Base-by-base conservation (phyloP, 2,329 filamentous ascomycete genomes). In the Lachnellula hyalina region DNA sequence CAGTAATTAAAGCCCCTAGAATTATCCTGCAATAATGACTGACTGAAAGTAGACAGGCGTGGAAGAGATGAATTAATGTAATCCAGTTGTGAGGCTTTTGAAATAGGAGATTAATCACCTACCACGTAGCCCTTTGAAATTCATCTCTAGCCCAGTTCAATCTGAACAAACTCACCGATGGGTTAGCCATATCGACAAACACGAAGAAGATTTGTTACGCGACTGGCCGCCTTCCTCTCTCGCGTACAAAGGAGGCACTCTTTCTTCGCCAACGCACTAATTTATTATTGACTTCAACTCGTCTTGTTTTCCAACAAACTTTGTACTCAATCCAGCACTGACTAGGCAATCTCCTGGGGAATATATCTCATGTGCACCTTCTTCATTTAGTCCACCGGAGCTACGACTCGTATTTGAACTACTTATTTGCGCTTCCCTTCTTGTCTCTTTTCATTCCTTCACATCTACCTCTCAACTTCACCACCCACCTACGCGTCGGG, bases 351-450 rank as follows among this genome's bases (percentile, higher is more conserved):
- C 49, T 35, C 50, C 49, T 47, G 51, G 52, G 53, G 53, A 51
- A 55, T 36, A 52, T 54, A 48, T 38, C 35, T 53, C 40, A 17
- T 38, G 46, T 53, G 64, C 61, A 53, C 66, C 62, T 69, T 68
- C 67, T 62, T 47, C 51, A 66, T 68, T 44, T 65, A 63, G 21
- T 14, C 57, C 3, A 56, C 48, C 45, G 53, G 62, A 67, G 64
- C 67, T 66, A 68, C 65, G 63, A 63, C 64, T 66, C 62, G 54
- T 59, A 67, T 67, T 54, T 65, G 53, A 62, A 58, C 65, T 57
- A 47, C 51, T 63, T 51, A 61, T 64, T 56, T 51, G 28, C 36
- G 51, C 47, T 62, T 64, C 56, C 56, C 55, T 48, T 58, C 51
- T 52, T 48, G 49, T 55, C 55, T 61, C 56, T 51, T 55, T 58